Percentiles rank a stretch among this genome's conserved stretches.
Conservation (phyloP, 164 flowering plant genomes). For the Echeveria elegans region DNA sequence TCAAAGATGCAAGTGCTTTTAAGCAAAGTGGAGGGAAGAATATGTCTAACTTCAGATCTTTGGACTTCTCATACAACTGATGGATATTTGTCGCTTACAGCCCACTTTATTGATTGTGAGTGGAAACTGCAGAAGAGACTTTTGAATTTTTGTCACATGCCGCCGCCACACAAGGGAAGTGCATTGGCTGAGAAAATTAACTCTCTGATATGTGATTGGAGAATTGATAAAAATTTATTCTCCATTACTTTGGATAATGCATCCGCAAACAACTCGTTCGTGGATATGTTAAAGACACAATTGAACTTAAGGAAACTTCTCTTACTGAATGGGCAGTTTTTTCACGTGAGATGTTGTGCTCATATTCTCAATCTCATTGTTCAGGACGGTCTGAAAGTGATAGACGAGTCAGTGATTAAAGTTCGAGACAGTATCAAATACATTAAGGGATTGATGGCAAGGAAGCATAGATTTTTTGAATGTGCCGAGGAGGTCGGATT, state of each 20-base stretch:
- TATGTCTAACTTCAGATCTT: background rate
- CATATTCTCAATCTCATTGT: constrained; percentile 1
- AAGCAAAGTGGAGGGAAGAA: background rate
- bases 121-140: too few species aligned
- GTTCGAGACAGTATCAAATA: background rate
- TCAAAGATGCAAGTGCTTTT: background rate
- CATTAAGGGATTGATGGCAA: background rate
- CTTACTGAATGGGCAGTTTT: background rate
- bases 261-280: background rate
- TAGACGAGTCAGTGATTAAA: background rate
- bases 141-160: too few species aligned
- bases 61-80: background rate
- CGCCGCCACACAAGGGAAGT: too few species aligned
- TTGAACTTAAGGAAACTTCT: background rate
- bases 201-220: background rate
- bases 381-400: background rate
- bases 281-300: background rate
- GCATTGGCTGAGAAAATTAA: too few species aligned
- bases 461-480: background rate
- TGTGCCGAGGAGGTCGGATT: background rate
- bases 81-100: background rate
- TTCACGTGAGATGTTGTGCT: background rate
- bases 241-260: background rate
- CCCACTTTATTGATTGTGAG: background rate
- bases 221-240: background rate